Evolutionary conservation across 441 rosid species (phyloP), one percentile per base, ranked within the genome.

Genomic region (Raphanus hybrid): DNA sequence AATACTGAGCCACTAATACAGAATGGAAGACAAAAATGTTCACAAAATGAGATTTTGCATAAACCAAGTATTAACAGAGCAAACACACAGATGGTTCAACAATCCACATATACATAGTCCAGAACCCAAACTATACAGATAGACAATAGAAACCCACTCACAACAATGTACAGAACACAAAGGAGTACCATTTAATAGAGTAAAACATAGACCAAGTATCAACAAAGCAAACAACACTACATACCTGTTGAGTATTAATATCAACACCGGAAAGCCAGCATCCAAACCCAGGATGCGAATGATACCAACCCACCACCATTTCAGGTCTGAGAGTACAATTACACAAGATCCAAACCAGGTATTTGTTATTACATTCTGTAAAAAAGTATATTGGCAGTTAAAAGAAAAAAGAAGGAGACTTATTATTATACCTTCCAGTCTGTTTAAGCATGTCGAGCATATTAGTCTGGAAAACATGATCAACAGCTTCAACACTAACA

Each of bases 361-460:
- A n/a, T 20, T 54, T 3, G 2, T 3, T 9, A 57, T 4, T 4
- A 58, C 2, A 54, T 16, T 54, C 23, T 54, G 0, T 54, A 54
- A 15, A n/a, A 35, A 54, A 54, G 5, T 54, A 55, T 5, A 16
- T 55, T 7, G 60, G 7, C 8, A 34, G 8, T 4, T 29, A 3
- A 29, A 3, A 3, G n/a, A 29, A 70, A 64, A 66, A 41, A 41
- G n/a, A n/a, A n/a, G n/a, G n/a, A n/a, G n/a, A n/a, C n/a, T n/a
- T n/a, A n/a, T n/a, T n/a, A n/a, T n/a, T n/a, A n/a, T n/a, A n/a
- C 98, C 99, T 91, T 69, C 99, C 99, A 34, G 98, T 96, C 78
- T 96, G 99, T 81, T 96, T 96, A 75, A 96, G 99, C 99, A 95
- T 94, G 82, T 95, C 99, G 18, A 95, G 96, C 99, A 96, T 96